Percentiles rank a stretch among this genome's conserved stretches.
Evolutionary conservation across 2,329 filamentous ascomycete species (phyloP).

Genomic region (Chaetoscypha palmicola): DNA sequence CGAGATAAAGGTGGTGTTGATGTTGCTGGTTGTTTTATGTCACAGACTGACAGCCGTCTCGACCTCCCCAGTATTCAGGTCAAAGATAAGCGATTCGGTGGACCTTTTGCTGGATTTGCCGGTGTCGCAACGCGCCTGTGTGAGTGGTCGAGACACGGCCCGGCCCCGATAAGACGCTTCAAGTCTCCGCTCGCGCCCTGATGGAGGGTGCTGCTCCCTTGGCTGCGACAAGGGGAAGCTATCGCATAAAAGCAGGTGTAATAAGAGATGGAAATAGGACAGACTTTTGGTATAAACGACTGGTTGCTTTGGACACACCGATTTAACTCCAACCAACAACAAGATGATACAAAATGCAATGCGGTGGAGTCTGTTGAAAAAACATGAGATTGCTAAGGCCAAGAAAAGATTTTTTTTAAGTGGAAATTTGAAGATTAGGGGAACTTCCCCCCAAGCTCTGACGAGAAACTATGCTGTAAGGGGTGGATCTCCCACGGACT

Average conservation of each 20-base stretch:
- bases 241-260: neutral
- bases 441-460: too few species aligned
- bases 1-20: constrained; percentile 3
- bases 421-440: too few species aligned
- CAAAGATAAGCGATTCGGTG: constrained; percentile 4
- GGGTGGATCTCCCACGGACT: too few species aligned
- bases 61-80: too few species aligned
- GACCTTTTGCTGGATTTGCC: neutral
- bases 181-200: neutral
- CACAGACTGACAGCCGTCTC: too few species aligned
- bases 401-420: neutral
- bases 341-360: neutral
- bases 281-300: neutral
- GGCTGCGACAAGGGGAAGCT: neutral
- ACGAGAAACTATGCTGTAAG: too few species aligned
- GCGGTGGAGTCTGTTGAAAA: neutral
- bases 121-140: neutral
- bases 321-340: neutral
- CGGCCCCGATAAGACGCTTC: neutral
- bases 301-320: neutral
- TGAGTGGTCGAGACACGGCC: neutral
- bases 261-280: neutral
- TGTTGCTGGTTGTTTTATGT: constrained; percentile 5
- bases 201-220: neutral
- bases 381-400: neutral